Conservation (phyloP, 371 early-diverging fungal species). For the Lichtheimia corymbifera region DNA sequence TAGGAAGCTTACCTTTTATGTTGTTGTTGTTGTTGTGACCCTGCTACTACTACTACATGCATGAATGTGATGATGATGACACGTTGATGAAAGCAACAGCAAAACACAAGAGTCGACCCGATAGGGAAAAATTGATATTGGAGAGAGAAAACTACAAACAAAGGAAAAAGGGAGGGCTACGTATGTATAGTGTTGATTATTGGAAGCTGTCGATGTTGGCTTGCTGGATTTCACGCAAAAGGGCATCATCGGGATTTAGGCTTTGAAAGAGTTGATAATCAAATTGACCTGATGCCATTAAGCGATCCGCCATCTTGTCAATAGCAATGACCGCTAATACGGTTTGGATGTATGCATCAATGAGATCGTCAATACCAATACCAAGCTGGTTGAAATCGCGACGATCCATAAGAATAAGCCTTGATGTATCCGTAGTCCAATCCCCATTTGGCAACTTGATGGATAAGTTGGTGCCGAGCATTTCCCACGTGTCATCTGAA, state of each 20-base stretch:
- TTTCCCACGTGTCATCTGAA: constrained; percentile 77
- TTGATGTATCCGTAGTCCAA: constrained; percentile 89
- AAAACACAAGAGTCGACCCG: too few species aligned
- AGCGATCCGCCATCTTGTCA: constrained; percentile 80
- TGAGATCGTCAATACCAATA: constrained; percentile 88
- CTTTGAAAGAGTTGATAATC: constrained; percentile 83
- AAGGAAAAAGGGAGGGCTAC: too few species aligned
- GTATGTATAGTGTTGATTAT: too few species aligned
- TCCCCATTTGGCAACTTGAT: constrained; percentile 75
- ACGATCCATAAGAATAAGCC: constrained; percentile 88
- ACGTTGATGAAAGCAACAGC: too few species aligned
- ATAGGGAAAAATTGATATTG: too few species aligned
- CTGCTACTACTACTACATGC: too few species aligned
- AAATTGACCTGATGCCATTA: constrained; percentile 72
- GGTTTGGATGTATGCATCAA: constrained; percentile 94
- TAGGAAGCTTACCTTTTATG: too few species aligned
- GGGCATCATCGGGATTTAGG: constrained; percentile 83
- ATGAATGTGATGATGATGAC: too few species aligned
- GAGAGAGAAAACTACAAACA: too few species aligned
- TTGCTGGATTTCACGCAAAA: constrained; percentile 73
- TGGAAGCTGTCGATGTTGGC: constrained; percentile 27
- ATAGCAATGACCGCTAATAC: constrained; percentile 88
- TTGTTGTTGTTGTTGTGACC: too few species aligned
- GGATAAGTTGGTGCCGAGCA: constrained; percentile 91
- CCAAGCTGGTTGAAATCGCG: constrained; percentile 93